Evolutionary conservation across 2,329 filamentous ascomycete species (phyloP).

Genomic region (Raffaelea ambrosiae): DNA sequence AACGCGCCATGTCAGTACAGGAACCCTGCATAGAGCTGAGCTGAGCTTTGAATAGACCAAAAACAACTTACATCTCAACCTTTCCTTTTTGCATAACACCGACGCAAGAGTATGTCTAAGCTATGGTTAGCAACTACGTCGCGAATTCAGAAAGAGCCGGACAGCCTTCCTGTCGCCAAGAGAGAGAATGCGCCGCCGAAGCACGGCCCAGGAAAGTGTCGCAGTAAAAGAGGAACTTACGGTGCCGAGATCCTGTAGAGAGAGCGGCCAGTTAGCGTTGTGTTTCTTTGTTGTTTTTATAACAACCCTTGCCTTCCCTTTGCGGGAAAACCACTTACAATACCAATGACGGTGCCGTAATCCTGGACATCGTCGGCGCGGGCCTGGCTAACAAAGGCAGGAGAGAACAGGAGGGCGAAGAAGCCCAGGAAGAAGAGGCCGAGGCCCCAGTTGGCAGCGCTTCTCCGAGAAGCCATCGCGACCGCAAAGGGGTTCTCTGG

Average conservation of each 20-base stretch:
- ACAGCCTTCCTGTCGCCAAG: no score
- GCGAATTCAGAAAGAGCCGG: no score
- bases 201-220: no score
- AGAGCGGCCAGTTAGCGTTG: conserved; percentile 24
- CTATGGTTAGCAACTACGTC: not conserved
- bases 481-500: not conserved
- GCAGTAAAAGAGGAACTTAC: conserved; percentile 5
- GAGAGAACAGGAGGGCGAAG: conserved; percentile 80
- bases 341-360: conserved; percentile 88
- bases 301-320: no score
- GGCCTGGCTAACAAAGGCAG: conserved; percentile 74
- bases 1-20: not conserved
- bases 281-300: not conserved
- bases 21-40: not conserved
- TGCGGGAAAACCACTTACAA: conserved; percentile 35
- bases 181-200: no score
- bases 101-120: conserved; percentile 68
- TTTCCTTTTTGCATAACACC: conserved; percentile 95
- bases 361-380: conserved; percentile 65
- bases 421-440: conserved; percentile 87
- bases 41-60: no score
- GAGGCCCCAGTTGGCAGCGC: conserved; percentile 33
- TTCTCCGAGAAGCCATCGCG: conserved; percentile 13
- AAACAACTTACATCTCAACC: conserved; percentile 62
- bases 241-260: conserved; percentile 69